Base-by-base conservation (phyloP, 306 rosid species). In the Cyclanthera cordifolia region DNA sequence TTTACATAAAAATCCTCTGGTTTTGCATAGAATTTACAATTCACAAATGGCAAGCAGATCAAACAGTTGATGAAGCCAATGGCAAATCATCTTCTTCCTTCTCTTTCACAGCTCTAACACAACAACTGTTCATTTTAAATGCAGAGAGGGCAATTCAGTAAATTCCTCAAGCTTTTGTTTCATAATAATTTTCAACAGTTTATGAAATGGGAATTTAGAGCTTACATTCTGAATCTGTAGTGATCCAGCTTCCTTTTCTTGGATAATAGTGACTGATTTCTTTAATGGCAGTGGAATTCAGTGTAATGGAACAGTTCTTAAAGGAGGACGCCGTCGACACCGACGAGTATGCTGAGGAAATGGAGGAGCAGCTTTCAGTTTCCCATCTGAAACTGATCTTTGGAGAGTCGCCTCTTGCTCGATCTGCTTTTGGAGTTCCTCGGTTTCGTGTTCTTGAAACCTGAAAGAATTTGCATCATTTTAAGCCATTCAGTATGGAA, bases 371-470 rank as follows among this genome's bases (percentile, higher is more conserved):
- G 66, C 91, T 87, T 74, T 87, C 95, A 65, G 85, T 74, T 49
- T 89, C 98, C 95, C 98, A 93, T 75, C 86, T 79, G 73, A 90
- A 86, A 75, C 99, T 93, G 64, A 92, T 84, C 85, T 92, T 92
- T 0, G 93, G 96, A 17, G 96, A 87, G 17, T 89, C 96, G 14
- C 2, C 76, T 74, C 84, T 71, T 16, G 53, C 70, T 77, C 77
- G 76, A 67, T 79, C 78, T 72, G 86, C 76, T 76, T 86, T 83
- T 10, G 75, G 75, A 63, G 79, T 74, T 75, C 78, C 86, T 10
- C 75, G 87, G 30, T 89, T 88, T 74, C 85, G 74, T 25, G 85
- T 77, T 41, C 70, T 84, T 34, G 80, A 81, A 72, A 83, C 82
- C 99, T 93, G 85, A 74, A 71, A 49, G 10, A 68, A 69, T 16